Base-by-base conservation (phyloP, 192 early-diverging fungal genomes). In the Coemansia javaensis region DNA sequence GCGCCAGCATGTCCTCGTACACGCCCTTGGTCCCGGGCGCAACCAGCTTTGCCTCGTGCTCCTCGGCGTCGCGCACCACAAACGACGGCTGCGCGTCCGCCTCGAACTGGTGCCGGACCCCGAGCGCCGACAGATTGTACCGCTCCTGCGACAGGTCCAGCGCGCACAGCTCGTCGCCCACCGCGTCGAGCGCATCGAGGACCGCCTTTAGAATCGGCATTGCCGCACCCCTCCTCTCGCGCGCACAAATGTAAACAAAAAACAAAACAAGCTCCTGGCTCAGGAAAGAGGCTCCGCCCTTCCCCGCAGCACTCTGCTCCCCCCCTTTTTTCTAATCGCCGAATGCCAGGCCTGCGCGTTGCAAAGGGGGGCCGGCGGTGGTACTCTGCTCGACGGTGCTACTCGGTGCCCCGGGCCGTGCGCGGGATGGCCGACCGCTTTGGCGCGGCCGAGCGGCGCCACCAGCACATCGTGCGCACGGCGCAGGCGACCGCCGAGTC, bases 401-500 rank as follows among this genome's bases (percentile, higher is more conserved):
- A 50, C 33, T 46, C 48, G 16, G 32, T 27, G 38, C 51, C 77
- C 1, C 72, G 79, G 14, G 46, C 83, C 9, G 81, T 85, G 0
- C 66, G 77, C 18, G 84, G 84, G 12, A 85, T 83, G 77, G 66
- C 57, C 35, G 84, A 85, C 58, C 66, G 79, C 1, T 61, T 83
- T 22, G 84, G 82, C 5, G 21, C 48, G 2, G 61, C 77, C 7
- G 63, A 50, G 37, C 48, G 42, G 23, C 71, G 75, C 23, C 66
- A 78, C 49, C 55, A 59, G 42, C 64, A 71, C 40, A 77, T 85
- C 23, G 42, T 53, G 7, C 53, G 66, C 6, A 53, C 51, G 14
- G 82, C 67, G 7, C 53, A 51, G 6, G 39, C 37, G 10, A 44
- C 69, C 14, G 73, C 77, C 22, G 56, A 69, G 16, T 49, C 62